Evolutionary conservation across 139 green algal species (phyloP), one percentile per base, ranked within the genome.

Genomic region (Chlamydomonas sp.): DNA sequence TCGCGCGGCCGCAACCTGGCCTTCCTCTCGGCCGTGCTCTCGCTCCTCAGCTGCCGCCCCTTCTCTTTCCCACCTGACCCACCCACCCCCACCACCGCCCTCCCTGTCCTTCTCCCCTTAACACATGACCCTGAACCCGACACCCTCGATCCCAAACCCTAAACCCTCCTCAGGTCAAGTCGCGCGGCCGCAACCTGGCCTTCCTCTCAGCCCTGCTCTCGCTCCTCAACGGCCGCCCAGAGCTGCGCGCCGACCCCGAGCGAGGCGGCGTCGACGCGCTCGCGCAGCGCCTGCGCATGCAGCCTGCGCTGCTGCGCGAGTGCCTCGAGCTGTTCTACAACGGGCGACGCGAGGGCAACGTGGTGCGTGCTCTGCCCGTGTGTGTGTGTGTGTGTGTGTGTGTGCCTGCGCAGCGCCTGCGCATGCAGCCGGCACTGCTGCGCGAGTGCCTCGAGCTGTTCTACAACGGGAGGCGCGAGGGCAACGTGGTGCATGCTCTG

Each of bases 141-240:
- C n/a, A n/a, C n/a, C n/a, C n/a, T n/a, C n/a, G n/a, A n/a, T n/a
- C n/a, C n/a, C n/a, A n/a, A n/a, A n/a, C n/a, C n/a, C n/a, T n/a
- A n/a, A n/a, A n/a, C n/a, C n/a, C n/a, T n/a, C n/a, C n/a, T n/a
- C n/a, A n/a, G n/a, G n/a, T n/a, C n/a, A n/a, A n/a, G n/a, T n/a
- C n/a, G 20, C 13, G 35, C 1, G 67, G 49, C 3, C 48, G 54
- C 20, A 2, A 31, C 28, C 49, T 72, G 36, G 29, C 67, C 35
- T 65, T 54, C 24, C 67, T 72, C 22, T 48, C 67, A 47, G 64
- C 64, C 2, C n/a, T 70, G 13, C 36, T 70, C 39, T 26, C 36
- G 13, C 10, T 60, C 3, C 22, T 60, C 5, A 60, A 59, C 3
- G 36, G 36, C 5, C 34, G 37, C 2, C 37, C 64, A n/a, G n/a